These are phyloP conservation scores for Schizochytrium sp. DNA, from an alignment of 108 stramenopile genomes.

Conservation along the genomic window DNA sequence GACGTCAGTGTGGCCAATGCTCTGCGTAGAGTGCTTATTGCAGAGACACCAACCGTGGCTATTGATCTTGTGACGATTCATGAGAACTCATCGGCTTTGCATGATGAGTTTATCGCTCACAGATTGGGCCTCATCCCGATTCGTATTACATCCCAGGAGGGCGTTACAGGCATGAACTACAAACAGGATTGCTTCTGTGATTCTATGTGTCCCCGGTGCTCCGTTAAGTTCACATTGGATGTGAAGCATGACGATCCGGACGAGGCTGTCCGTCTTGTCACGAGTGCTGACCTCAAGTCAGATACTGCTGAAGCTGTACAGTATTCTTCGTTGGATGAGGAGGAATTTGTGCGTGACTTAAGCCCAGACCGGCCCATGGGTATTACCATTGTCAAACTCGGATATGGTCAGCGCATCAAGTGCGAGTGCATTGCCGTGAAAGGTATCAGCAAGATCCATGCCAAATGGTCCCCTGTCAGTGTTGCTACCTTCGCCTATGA, in stretches of 20 bases:
- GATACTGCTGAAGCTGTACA: not conserved
- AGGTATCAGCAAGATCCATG: slow-evolving; percentile 96
- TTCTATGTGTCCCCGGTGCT: slow-evolving; percentile 84
- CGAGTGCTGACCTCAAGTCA: slow-evolving; percentile 29
- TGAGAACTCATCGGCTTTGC: slow-evolving; percentile 91
- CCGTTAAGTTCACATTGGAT: slow-evolving; percentile 88
- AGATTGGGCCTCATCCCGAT: slow-evolving; percentile 94
- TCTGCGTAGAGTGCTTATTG: slow-evolving; percentile 94
- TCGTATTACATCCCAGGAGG: slow-evolving; percentile 70
- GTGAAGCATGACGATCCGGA: slow-evolving; percentile 70
- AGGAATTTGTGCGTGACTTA: slow-evolving; percentile 76
- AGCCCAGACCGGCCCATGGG: slow-evolving; percentile 87
- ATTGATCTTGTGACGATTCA: slow-evolving; percentile 94
- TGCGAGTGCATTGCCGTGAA: slow-evolving; percentile 91
- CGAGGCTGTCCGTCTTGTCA: not conserved
- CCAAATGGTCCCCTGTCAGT: slow-evolving; percentile 97
- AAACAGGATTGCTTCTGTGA: slow-evolving; percentile 88
- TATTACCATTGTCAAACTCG: slow-evolving; percentile 91
- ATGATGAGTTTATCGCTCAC: slow-evolving; percentile 98
- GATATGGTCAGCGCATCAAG: slow-evolving; percentile 92
- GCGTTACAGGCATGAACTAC: not conserved
- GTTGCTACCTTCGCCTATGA: slow-evolving; percentile 92
- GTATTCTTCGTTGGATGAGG: slow-evolving; percentile 74
- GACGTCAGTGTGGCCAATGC: slow-evolving; percentile 95
- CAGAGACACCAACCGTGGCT: slow-evolving; percentile 90